Percentiles rank a stretch among this genome's conserved stretches.
These are phyloP conservation scores for Vicia faba DNA, from an alignment of 306 rosid genomes.

Conservation along the genomic window DNA sequence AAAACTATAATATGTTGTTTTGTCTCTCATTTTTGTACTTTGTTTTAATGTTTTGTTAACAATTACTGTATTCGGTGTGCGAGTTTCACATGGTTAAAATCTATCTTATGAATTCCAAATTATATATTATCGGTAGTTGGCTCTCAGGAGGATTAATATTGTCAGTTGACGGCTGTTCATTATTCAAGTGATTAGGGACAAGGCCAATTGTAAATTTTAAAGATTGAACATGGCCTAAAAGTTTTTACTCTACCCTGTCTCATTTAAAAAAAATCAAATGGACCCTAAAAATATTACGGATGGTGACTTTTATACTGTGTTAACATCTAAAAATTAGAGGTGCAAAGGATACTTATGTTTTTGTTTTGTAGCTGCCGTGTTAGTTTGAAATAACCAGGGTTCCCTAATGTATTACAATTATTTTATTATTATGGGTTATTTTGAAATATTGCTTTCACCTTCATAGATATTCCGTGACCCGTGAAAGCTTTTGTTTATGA, in stretches of 20 bases:
- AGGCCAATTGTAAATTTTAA: background rate
- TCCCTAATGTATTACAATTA: background rate
- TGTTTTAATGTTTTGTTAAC: background rate
- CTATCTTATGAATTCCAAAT: background rate
- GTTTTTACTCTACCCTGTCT: background rate
- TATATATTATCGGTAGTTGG: background rate
- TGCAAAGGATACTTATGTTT: background rate
- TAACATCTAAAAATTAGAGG: background rate
- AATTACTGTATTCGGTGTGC: too few relatives aligned
- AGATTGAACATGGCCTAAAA: background rate
- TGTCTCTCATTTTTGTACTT: background rate
- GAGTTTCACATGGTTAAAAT: background rate
- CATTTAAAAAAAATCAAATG: background rate
- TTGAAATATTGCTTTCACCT: background rate
- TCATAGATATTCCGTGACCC: background rate
- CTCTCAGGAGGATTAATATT: background rate
- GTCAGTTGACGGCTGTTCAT: background rate
- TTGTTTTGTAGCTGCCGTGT: constrained; percentile 3
- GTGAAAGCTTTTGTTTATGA: background rate
- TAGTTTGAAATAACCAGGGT: background rate
- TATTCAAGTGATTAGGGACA: background rate
- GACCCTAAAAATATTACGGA: background rate
- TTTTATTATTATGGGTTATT: background rate
- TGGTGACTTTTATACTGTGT: background rate
- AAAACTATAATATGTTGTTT: constrained; percentile 2